Conservation (phyloP, 257 asterid species). For the Cruciata laevipes region DNA sequence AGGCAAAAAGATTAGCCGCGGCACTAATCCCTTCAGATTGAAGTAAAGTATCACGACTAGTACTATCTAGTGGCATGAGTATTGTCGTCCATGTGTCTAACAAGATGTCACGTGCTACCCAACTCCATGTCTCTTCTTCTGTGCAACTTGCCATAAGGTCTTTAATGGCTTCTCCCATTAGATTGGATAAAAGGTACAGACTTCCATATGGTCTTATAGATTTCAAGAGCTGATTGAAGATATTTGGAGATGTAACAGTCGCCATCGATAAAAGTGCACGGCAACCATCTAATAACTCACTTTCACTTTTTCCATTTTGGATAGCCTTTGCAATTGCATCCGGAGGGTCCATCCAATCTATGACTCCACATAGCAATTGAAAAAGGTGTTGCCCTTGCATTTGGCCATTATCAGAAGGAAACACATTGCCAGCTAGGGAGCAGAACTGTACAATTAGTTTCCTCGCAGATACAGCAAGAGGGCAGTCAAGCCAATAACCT, state of each 20-base stretch:
- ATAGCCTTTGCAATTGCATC: constrained; percentile 65
- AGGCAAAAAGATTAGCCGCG: constrained; percentile 71
- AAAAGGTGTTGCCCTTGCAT: constrained; percentile 75
- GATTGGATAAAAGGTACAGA: constrained; percentile 54
- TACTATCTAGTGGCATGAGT: constrained; percentile 60
- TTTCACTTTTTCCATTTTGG: constrained; percentile 82
- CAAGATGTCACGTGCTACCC: constrained; percentile 96
- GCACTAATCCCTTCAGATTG: constrained; percentile 78
- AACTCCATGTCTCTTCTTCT: constrained; percentile 96
- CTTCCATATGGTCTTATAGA: constrained; percentile 88
- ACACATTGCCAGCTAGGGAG: constrained; percentile 69
- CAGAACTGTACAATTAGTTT: constrained; percentile 77
- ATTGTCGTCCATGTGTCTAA: constrained; percentile 85
- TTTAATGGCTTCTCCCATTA: constrained; percentile 78
- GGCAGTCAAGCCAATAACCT: constrained; percentile 91
- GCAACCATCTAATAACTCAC: constrained; percentile 95
- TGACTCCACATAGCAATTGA: constrained; percentile 69
- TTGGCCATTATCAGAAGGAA: constrained; percentile 71
- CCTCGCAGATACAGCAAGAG: constrained; percentile 88
- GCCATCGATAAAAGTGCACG: constrained; percentile 85
- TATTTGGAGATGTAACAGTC: constrained; percentile 63
- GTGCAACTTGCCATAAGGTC: constrained; percentile 55
- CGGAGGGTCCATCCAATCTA: constrained; percentile 92
- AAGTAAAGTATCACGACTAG: constrained; percentile 41
- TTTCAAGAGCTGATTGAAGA: constrained; percentile 75